Percentiles rank a stretch among this genome's conserved stretches.
Conservation (phyloP, 495 filamentous ascomycete species). For the Daldinia concentrica region DNA sequence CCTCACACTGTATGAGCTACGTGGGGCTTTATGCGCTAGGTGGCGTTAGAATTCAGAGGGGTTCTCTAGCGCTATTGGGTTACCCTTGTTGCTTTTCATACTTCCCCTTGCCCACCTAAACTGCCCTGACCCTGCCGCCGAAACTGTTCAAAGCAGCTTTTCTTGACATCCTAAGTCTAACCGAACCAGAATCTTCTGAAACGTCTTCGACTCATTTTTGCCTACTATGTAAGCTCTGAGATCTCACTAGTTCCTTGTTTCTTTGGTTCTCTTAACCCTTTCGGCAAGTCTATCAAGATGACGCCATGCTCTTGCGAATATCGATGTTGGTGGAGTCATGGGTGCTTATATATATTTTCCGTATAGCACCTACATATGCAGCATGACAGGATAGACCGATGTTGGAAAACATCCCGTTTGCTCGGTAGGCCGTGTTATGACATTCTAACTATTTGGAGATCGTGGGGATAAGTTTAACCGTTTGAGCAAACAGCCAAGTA, state of each 20-base stretch:
- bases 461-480: not conserved
- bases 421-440: not conserved
- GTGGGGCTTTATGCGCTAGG: slow-evolving; percentile 3
- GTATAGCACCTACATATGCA: not conserved
- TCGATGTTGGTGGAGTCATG: not conserved
- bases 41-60: slow-evolving; percentile 13
- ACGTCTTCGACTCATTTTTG: slow-evolving; percentile 26
- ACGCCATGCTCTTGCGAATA: slow-evolving; percentile 10
- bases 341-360: not conserved
- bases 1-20: slow-evolving; percentile 21
- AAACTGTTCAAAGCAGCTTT: slow-evolving; percentile 20
- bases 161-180: not conserved
- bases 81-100: slow-evolving; percentile 14
- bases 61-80: slow-evolving; percentile 6
- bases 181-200: slow-evolving; percentile 31
- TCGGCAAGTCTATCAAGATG: slow-evolving; percentile 10
- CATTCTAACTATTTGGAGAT: not conserved
- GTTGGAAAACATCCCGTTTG: not conserved
- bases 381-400: not conserved
- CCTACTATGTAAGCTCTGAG: not conserved
- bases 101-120: slow-evolving; percentile 15
- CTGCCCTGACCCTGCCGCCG: slow-evolving; percentile 3
- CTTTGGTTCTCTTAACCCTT: slow-evolving; percentile 3
- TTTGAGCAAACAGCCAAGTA: not conserved
- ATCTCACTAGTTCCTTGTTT: slow-evolving; percentile 22